A percentile compares a stretch with the other conserved stretches of the same genome.
These are phyloP conservation scores for Nemania sp. DNA, from an alignment of 2,329 filamentous ascomycete species.

Conservation along the genomic window DNA sequence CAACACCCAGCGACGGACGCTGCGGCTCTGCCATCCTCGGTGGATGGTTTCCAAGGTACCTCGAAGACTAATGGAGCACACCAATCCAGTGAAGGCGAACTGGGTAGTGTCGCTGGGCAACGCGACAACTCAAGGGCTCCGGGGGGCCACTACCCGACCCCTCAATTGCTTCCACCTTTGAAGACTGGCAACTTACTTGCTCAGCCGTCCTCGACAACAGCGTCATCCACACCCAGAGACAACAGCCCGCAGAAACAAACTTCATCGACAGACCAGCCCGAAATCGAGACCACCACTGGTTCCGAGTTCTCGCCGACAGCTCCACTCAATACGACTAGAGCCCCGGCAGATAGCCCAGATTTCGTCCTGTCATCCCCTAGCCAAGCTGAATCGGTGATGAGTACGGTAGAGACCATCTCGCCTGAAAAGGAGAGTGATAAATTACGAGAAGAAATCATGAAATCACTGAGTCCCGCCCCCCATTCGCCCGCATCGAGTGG, in stretches of 20 bases:
- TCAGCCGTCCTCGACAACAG: slow-evolving; percentile 12
- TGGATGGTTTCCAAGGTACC: slow-evolving; percentile 13
- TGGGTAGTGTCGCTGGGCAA: slow-evolving; percentile 29
- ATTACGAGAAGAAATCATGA: slow-evolving; percentile 74
- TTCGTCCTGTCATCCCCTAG: slow-evolving; percentile 44
- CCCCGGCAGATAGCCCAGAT: slow-evolving; percentile 42
- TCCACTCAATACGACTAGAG: slow-evolving; percentile 50
- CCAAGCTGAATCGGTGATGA: slow-evolving; percentile 51
- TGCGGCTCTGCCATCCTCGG: slow-evolving; percentile 30
- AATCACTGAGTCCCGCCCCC: slow-evolving; percentile 62
- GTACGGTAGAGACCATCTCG: slow-evolving; percentile 54
- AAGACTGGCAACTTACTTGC: slow-evolving; percentile 27
- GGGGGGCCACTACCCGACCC: slow-evolving; percentile 27
- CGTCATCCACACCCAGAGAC: slow-evolving; percentile 13
- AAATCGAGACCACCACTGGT: slow-evolving; percentile 23
- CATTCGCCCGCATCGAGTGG: slow-evolving; percentile 31
- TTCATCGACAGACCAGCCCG: slow-evolving; percentile 23
- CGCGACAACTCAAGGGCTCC: slow-evolving; percentile 31
- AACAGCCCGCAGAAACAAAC: slow-evolving; percentile 24
- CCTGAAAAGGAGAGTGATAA: slow-evolving; percentile 72
- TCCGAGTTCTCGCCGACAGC: slow-evolving; percentile 49
- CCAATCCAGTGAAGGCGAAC: slow-evolving; percentile 16
- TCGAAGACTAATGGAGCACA: slow-evolving; percentile 15
- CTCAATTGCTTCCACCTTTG: slow-evolving; percentile 33
- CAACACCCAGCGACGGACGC: slow-evolving; percentile 31